Evolutionary conservation across 768 basidiomycete genomes (phyloP).

Genomic region (Trametes meyenii): DNA sequence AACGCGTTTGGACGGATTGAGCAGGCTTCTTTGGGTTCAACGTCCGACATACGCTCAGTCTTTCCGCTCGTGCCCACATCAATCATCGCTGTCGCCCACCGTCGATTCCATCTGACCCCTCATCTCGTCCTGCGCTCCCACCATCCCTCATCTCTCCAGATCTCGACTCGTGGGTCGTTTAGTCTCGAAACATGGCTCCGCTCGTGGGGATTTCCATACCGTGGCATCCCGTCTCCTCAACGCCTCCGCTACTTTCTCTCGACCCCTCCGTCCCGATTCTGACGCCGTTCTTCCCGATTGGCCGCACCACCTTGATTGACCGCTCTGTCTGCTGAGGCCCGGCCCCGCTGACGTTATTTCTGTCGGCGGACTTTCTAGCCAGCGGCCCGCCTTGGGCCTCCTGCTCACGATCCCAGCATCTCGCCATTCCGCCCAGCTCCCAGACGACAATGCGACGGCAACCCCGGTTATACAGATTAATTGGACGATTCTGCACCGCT

Average conservation of each 20-base stretch:
- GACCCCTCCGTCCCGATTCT: conserved; percentile 47
- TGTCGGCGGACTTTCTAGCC: conserved; percentile 46
- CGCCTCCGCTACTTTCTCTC: conserved; percentile 37
- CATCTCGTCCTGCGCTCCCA: conserved; percentile 21
- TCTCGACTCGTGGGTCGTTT: conserved; percentile 16
- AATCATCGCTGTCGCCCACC: conserved; percentile 29
- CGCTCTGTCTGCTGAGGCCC: conserved; percentile 7
- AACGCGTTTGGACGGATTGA: conserved; percentile 11
- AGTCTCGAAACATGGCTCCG: conserved; percentile 18
- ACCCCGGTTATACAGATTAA: conserved; percentile 19
- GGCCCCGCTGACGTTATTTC: conserved; percentile 35
- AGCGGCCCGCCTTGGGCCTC: conserved; percentile 14
- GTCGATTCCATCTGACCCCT: conserved; percentile 32
- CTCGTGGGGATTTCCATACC: conserved; percentile 20
- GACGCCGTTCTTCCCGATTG: conserved; percentile 51
- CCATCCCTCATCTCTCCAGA: conserved; percentile 19
- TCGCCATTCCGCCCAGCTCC: conserved; percentile 4
- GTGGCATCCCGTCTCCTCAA: conserved; percentile 27
- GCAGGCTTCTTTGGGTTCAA: conserved; percentile 19
- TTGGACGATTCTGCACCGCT: conserved; percentile 5
- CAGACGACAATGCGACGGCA: conserved; percentile 11
- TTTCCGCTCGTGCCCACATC: conserved; percentile 19
- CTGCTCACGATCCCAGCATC: conserved; percentile 19
- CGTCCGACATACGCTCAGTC: conserved; percentile 21
- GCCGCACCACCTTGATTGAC: conserved; percentile 31